Evolutionary conservation across 495 filamentous ascomycete species (phyloP), one percentile per base, ranked within the genome.

Genomic region (Penicillium manginii): DNA sequence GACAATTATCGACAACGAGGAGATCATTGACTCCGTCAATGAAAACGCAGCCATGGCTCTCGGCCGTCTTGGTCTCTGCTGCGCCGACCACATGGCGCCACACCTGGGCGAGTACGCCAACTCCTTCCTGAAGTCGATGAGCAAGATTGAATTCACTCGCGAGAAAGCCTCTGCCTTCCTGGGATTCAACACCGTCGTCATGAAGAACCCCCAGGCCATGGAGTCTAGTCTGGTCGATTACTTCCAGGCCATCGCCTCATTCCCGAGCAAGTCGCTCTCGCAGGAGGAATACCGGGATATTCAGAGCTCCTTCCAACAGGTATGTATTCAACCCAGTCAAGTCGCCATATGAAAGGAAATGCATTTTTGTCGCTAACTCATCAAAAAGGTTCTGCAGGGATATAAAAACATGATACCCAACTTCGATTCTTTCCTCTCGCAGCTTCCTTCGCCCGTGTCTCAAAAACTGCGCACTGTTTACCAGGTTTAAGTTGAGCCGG

Each of bases 21-120:
- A 90, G 63, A 88, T 97, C 14, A 93, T 96, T n/a, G 84, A 86
- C 63, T 96, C 92, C 0, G 89, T 99, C 11, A 89, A 88, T 49
- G 96, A 98, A 70, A 98, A 98, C 68, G 93, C 94, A 1, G 93
- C 92, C 3, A 94, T 97, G 70, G 93, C 93, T 10, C 77, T 99
- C 14, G 96, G 94, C 18, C 84, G 94, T 33, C 80, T 99, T 23
- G 94, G 96, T 8, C 81, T 97, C n/a, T 88, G 86, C 56, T 91
- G 88, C 64, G 81, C 88, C 26, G 86, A 88, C 21, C 76, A 86
- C 35, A 80, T 98, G 40, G 91, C 92, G 0, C 89, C 92, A 10
- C 88, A 90, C 40, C 83, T 99, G n/a, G 79, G 84, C 33, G 86
- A 82, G 42, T 96, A 93, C 59, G 92, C 93, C 2, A 82, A 85